Percentiles rank a stretch among this genome's conserved stretches.
phyloP scores from a whole-genome alignment of 495 filamentous ascomycete genomes.

The Aspergillus baeticus region DNA sequence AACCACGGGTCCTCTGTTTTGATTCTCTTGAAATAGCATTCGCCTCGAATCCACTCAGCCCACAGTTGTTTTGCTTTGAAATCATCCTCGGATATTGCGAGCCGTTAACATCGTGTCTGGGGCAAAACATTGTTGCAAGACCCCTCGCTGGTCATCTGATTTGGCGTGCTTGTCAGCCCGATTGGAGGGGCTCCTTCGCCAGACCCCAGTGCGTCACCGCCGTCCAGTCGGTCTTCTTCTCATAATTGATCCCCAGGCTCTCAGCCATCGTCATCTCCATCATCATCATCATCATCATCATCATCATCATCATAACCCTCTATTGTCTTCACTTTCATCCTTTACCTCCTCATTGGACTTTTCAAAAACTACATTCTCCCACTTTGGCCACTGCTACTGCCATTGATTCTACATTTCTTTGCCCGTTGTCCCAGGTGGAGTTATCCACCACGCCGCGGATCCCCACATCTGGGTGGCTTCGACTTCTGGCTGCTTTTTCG shows the following conservation, averaged over 20 bases:
- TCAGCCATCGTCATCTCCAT: slow-evolving; percentile 5
- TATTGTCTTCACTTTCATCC: not conserved
- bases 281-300: not conserved
- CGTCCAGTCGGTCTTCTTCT: not conserved
- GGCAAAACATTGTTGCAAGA: not conserved
- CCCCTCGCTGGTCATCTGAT: slow-evolving; percentile 3
- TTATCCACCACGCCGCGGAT: not conserved
- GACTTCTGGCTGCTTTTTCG: not conserved
- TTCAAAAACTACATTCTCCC: not conserved
- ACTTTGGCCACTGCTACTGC: no score
- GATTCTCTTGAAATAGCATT: not conserved
- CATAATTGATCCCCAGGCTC: not conserved
- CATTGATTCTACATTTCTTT: not conserved
- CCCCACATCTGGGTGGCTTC: slow-evolving; percentile 1
- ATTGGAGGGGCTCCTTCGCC: not conserved
- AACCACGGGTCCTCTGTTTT: not conserved
- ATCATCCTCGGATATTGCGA: not conserved
- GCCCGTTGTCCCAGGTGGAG: not conserved
- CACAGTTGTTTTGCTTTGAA: not conserved
- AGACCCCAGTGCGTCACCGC: not conserved
- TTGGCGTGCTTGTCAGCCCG: not conserved
- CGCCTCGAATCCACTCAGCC: not conserved
- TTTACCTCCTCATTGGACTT: slow-evolving; percentile 1
- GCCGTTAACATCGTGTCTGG: not conserved
- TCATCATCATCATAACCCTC: no score